These are phyloP conservation scores for Physaria fendleri DNA, from an alignment of 345 rosid species.

Conservation along the genomic window DNA sequence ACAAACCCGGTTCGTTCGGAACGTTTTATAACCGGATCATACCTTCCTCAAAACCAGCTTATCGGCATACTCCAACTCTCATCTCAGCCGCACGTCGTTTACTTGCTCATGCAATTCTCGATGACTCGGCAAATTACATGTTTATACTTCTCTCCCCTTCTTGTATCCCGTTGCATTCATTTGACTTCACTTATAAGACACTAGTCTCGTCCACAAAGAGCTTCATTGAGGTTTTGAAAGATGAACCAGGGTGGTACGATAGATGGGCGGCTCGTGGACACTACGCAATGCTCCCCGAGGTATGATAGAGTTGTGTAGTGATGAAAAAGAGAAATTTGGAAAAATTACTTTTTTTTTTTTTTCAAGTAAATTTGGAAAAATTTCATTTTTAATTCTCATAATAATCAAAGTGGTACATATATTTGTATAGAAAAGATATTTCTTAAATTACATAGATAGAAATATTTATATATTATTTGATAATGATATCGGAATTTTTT, in stretches of 20 bases:
- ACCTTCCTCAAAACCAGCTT: slow-evolving; percentile 51
- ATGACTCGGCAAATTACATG: slow-evolving; percentile 52
- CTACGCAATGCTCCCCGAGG: slow-evolving; percentile 60
- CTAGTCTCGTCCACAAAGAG: slow-evolving; percentile 41
- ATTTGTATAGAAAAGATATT: no score
- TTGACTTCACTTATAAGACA: slow-evolving; percentile 46
- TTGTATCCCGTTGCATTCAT: slow-evolving; percentile 60
- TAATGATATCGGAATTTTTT: no score
- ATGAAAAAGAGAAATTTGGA: no score
- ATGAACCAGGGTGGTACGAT: slow-evolving; percentile 44
- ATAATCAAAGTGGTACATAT: no score
- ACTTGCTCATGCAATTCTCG: slow-evolving; percentile 56
- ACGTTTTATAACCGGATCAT: slow-evolving; percentile 47
- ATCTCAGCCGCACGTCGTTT: slow-evolving; percentile 63
- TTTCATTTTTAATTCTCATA: no score
- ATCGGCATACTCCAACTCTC: slow-evolving; percentile 53
- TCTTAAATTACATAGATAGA: no score
- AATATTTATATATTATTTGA: no score
- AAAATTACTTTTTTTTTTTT: no score
- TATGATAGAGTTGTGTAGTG: no score
- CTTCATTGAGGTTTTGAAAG: slow-evolving; percentile 52
- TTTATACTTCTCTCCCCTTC: slow-evolving; percentile 61
- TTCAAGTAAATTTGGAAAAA: no score
- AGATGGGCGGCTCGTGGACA: slow-evolving; percentile 79
- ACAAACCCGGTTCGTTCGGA: slow-evolving; percentile 38